Evolutionary conservation across 225 moss, liverwort and hornwort species (phyloP), one percentile per base, ranked within the genome.

Genomic region (Thuidium tamariscinum): DNA sequence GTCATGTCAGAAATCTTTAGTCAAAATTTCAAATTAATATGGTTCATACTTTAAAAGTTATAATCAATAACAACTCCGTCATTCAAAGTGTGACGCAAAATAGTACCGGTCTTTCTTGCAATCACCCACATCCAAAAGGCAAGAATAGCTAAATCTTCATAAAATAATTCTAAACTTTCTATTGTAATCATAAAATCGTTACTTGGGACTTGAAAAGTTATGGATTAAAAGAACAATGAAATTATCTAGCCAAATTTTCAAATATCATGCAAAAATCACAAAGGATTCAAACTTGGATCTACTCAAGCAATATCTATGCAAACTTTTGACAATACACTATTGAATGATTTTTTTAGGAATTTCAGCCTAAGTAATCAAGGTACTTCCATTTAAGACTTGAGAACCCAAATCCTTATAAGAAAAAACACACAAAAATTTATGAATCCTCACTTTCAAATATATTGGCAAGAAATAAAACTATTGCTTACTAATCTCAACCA

Each of bases 151-250:
- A 42, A 42, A 19, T 26, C 5, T 0, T 26, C 5, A 42, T 1
- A 70, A 2, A 41, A 42, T 26, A 42, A 69, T 26, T 39, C 39
- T 14, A 39, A 2, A 37, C 11, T 23, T 13, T 11, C 0, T 67
- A 0, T 22, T 13, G 0, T 22, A 13, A 37, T 22, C 1, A 68
- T 3, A 22, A 0, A 37, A 0, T 68, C 1, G 1, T 4, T 7
- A 68, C 7, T 0, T 68, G 1, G 25, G 13, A 13, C 9, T 19
- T 66, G 36, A 36, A 66, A 11, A 3, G 5, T 36, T 4, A 25
- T 8, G 0, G 1, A 69, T 14, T 8, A 39, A 39, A 0, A 4
- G 39, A 25, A 2, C 25, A 25, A 18, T 41, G 69, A 69, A 25
- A 41, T 25, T 41, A 14, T 14, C 23, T 68, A 25, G 14, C 4